Evolutionary conservation across 2,329 filamentous ascomycete genomes (phyloP).

Genomic region (Mariannaea elegans): DNA sequence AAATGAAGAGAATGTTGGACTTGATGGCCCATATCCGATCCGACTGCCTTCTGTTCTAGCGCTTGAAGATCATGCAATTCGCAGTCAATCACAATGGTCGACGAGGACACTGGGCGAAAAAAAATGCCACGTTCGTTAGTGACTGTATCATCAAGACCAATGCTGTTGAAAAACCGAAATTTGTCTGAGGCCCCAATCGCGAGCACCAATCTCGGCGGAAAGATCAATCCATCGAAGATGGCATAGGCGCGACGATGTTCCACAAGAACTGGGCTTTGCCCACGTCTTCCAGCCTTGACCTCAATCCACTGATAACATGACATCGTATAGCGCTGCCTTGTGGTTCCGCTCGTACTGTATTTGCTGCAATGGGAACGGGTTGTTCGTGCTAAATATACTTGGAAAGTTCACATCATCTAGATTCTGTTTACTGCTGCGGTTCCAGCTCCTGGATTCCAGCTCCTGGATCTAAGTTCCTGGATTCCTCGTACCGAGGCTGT

Average conservation of each 20-base stretch:
- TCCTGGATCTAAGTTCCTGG: too few relatives aligned
- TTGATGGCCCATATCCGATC: too few relatives aligned
- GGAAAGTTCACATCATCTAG: too few relatives aligned
- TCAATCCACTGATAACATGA: not conserved
- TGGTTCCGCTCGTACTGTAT: too few relatives aligned
- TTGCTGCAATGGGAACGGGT: too few relatives aligned
- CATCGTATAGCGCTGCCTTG: too few relatives aligned
- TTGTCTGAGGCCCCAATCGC: not conserved
- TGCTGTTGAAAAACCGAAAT: not conserved
- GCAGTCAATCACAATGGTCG: not conserved
- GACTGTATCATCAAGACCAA: not conserved
- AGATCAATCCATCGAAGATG: not conserved
- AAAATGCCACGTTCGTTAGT: not conserved
- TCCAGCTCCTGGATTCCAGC: too few relatives aligned
- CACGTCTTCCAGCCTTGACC: not conserved
- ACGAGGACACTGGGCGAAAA: not conserved
- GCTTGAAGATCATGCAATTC: too few relatives aligned
- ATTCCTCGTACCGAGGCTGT: too few relatives aligned
- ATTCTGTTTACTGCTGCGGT: too few relatives aligned
- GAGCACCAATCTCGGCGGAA: not conserved
- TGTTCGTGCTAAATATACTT: too few relatives aligned
- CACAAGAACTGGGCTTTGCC: not conserved
- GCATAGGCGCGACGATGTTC: not conserved
- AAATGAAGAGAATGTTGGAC: not conserved
- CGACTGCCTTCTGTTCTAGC: too few relatives aligned